Evolutionary conservation across 345 rosid species (phyloP).

Genomic region (Ceriops zippeliana): DNA sequence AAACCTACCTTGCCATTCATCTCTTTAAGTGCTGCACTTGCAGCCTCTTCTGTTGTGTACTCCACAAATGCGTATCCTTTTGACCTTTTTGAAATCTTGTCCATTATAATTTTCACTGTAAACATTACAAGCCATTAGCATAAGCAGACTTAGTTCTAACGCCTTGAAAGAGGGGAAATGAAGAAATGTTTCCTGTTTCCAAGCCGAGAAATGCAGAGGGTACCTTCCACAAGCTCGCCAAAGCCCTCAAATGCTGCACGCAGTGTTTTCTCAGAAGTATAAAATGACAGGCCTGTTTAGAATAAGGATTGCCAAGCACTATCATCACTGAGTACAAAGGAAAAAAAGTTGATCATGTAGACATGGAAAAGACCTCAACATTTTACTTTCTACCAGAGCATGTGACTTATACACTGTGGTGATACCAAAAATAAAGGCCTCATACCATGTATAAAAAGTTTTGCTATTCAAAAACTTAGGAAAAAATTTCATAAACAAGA

Average conservation of each 20-base stretch:
- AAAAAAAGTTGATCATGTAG: neutral
- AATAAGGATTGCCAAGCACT: neutral
- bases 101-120: constrained; percentile 90
- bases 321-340: neutral
- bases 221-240: constrained; percentile 91
- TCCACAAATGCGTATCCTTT: constrained; percentile 90
- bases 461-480: neutral
- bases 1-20: constrained; percentile 88
- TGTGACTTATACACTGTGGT: no score
- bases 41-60: constrained; percentile 92
- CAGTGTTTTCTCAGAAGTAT: constrained; percentile 92
- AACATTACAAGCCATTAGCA: constrained; percentile 1
- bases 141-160: neutral
- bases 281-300: constrained; percentile 73
- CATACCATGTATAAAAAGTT: neutral
- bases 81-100: constrained; percentile 94
- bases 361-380: no score
- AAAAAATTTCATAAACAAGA: constrained; percentile 1
- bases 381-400: no score
- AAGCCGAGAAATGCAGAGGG: neutral
- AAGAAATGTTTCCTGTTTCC: neutral
- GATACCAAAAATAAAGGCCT: neutral
- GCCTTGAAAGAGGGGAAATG: neutral
- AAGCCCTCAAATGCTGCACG: constrained; percentile 86
- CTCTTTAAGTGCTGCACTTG: constrained; percentile 75